Evolutionary conservation across 768 basidiomycete genomes (phyloP), one percentile per base, ranked within the genome.

Genomic region (Basidioascus undulatus): DNA sequence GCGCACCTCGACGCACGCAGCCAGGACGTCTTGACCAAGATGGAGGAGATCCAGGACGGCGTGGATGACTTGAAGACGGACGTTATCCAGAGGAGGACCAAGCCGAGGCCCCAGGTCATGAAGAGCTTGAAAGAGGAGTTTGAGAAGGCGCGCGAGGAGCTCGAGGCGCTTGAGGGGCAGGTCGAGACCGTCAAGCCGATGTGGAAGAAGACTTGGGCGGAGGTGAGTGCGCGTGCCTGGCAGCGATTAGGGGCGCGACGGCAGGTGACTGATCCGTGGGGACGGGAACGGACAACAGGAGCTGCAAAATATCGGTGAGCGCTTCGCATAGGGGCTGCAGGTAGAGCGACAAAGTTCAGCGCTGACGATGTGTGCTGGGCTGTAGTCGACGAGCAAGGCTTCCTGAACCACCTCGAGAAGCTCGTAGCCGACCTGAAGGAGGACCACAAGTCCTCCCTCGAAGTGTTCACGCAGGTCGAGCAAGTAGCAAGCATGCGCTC

Each of bases 171-270:
- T 43, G 71, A 71, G 52, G 72, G 75, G 49, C 82, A 89, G 57
- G 78, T 94, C 49, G 70, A 74, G 50, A 77, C 80, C 10, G 69
- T 87, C 52, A 83, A 78, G 53, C 84, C 89, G 32, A 82, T 81
- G 69, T 98, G 89, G 89, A 81, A 87, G 65, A 84, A 87, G 67
- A 94, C 86, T 16, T 98, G 89, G 89, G 79, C 81, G 53, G 74
- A 82, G n/a, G n/a, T n/a, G n/a, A n/a, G n/a, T n/a, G n/a, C n/a
- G n/a, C n/a, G n/a, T n/a, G n/a, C n/a, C n/a, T n/a, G n/a, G n/a
- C n/a, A n/a, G n/a, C n/a, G n/a, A n/a, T n/a, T n/a, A n/a, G n/a
- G n/a, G n/a, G n/a, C n/a, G n/a, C n/a, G n/a, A n/a, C n/a, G n/a
- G n/a, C n/a, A n/a, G n/a, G n/a, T n/a, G n/a, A n/a, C n/a, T n/a